phyloP scores from a whole-genome alignment of 495 filamentous ascomycete species.

The Penicillium antarcticum region DNA sequence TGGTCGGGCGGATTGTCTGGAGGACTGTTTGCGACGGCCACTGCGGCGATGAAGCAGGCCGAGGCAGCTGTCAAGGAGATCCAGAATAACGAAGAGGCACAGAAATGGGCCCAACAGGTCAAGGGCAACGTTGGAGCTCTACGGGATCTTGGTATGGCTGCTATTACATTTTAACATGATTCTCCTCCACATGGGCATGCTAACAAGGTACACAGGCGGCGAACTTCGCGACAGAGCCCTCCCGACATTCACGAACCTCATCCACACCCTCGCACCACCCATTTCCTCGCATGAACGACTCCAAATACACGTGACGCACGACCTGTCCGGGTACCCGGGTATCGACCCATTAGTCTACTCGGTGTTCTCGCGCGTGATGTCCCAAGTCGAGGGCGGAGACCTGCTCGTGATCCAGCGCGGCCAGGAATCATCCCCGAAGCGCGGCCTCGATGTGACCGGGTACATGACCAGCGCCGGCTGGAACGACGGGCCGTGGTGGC shows the following conservation, averaged over 20 bases:
- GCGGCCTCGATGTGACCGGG: conserved; percentile 50
- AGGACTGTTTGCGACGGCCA: conserved; percentile 64
- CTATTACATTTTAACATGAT: background rate
- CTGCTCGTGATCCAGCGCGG: conserved; percentile 95
- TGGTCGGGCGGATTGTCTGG: conserved; percentile 58
- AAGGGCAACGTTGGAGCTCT: conserved; percentile 86
- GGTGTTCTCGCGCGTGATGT: conserved; percentile 95
- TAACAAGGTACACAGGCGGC: conserved; percentile 59
- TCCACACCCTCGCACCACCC: conserved; percentile 91
- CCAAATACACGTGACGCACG: conserved; percentile 96
- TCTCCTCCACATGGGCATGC: background rate
- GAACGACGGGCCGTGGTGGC: conserved; percentile 97
- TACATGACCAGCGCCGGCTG: conserved; percentile 61
- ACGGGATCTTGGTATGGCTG: conserved; percentile 69
- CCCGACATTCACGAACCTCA: conserved; percentile 90
- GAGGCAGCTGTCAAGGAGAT: conserved; percentile 93
- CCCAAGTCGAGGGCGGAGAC: conserved; percentile 96
- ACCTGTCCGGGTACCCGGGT: conserved; percentile 88
- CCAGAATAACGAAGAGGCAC: conserved; percentile 92
- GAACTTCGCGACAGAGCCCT: conserved; percentile 86
- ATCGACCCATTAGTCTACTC: conserved; percentile 90
- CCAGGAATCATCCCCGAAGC: conserved; percentile 72
- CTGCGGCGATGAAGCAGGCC: conserved; percentile 87
- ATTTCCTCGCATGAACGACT: conserved; percentile 98
- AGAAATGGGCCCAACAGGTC: conserved; percentile 92